Conservation (phyloP, 306 rosid genomes). For the Begonia loranthoides region DNA sequence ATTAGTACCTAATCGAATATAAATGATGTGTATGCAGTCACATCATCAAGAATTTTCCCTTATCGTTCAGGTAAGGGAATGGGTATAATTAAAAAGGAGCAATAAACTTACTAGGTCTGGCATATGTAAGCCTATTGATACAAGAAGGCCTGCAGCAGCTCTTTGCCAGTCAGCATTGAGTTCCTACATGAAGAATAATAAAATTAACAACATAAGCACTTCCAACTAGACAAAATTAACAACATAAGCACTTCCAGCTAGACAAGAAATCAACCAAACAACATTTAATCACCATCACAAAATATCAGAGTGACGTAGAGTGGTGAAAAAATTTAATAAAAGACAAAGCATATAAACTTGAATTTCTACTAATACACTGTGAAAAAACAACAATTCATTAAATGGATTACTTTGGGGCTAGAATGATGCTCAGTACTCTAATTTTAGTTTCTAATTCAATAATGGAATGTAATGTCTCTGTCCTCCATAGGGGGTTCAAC, state of each 20-base stretch:
- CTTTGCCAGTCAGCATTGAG: slow-evolving; percentile 86
- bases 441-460: too few relatives aligned
- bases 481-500: too few relatives aligned
- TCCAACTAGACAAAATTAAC: background rate
- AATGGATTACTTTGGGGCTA: too few relatives aligned
- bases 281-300: background rate
- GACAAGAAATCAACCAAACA: background rate
- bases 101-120: slow-evolving; percentile 72
- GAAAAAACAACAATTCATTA: too few relatives aligned
- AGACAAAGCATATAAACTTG: too few relatives aligned
- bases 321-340: too few relatives aligned
- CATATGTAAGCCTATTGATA: slow-evolving; percentile 80
- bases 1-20: background rate
- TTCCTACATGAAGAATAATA: slow-evolving; percentile 39
- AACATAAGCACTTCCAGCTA: background rate
- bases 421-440: too few relatives aligned
- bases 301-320: too few relatives aligned
- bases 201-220: slow-evolving; percentile 4
- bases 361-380: too few relatives aligned
- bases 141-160: slow-evolving; percentile 81
- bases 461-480: too few relatives aligned
- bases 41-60: background rate
- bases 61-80: too few relatives aligned
- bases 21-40: background rate
- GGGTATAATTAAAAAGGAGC: background rate